Evolutionary conservation across 2,329 filamentous ascomycete genomes (phyloP).

Genomic region (Fusarium sp.): DNA sequence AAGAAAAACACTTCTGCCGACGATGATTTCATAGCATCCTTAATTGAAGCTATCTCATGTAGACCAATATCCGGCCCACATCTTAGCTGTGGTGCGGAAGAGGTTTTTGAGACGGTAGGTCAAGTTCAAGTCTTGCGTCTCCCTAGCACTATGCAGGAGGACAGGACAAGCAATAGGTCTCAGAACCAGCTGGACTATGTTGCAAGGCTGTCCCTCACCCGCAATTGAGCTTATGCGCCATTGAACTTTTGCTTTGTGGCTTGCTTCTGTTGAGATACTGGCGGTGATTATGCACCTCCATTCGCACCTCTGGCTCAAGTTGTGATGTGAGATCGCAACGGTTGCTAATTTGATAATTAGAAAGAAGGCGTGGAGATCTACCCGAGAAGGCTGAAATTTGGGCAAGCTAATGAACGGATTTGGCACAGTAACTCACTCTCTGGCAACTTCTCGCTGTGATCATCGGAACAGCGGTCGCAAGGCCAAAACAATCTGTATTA

Average conservation of each 20-base stretch:
- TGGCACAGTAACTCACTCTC: slow-evolving; percentile 1
- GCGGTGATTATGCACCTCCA: slow-evolving; percentile 5
- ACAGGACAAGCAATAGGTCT: slow-evolving; percentile 4
- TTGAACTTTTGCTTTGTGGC: slow-evolving; percentile 13
- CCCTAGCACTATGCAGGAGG: slow-evolving; percentile 12
- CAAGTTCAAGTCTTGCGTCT: slow-evolving; percentile 5
- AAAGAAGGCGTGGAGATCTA: slow-evolving; percentile 10
- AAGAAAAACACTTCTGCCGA: neutral
- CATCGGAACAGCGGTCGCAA: neutral
- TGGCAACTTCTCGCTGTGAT: slow-evolving; percentile 3
- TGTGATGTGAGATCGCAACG: slow-evolving; percentile 11
- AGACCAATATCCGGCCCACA: neutral
- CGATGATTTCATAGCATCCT: slow-evolving; percentile 34
- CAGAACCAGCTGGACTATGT: slow-evolving; percentile 4
- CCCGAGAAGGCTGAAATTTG: slow-evolving; percentile 18
- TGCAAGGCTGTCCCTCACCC: slow-evolving; percentile 3
- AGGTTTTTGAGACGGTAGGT: neutral
- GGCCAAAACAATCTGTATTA: neutral
- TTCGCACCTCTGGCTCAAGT: slow-evolving; percentile 1
- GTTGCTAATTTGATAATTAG: slow-evolving; percentile 16
- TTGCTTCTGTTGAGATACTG: slow-evolving; percentile 9
- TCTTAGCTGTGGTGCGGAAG: slow-evolving; percentile 11
- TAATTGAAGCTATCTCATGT: slow-evolving; percentile 17
- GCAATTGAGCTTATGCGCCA: slow-evolving; percentile 5
- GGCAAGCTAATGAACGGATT: slow-evolving; percentile 14